A percentile compares a stretch with the other conserved stretches of the same genome.
phyloP scores from a whole-genome alignment of 2,329 filamentous ascomycete species.

The Stenocarpella maydis region DNA sequence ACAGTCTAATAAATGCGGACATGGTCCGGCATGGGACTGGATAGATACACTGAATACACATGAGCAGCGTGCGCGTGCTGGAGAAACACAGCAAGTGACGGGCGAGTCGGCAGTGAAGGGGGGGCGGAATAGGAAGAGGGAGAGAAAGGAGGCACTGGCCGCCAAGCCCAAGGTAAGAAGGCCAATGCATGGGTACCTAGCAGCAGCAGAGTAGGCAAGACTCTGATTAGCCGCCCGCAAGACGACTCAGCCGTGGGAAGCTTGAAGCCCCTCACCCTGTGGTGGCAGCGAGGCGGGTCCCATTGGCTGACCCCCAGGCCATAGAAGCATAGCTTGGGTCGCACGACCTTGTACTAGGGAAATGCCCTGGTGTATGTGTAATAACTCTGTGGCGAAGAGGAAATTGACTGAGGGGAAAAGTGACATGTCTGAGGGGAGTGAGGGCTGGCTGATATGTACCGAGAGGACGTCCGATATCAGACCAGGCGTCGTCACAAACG shows the following conservation, averaged over 20 bases:
- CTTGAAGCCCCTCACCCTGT: slow-evolving; percentile 21
- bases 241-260: slow-evolving; percentile 8
- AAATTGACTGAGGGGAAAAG: not conserved
- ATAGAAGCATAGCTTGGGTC: slow-evolving; percentile 15
- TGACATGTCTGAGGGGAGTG: not conserved
- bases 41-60: no score
- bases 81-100: slow-evolving; percentile 1
- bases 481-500: not conserved
- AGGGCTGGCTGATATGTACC: not conserved
- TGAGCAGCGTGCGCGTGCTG: not conserved
- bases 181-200: slow-evolving; percentile 23
- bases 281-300: not conserved
- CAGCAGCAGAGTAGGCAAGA: slow-evolving; percentile 4
- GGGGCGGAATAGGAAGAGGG: not conserved
- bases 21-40: not conserved
- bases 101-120: not conserved
- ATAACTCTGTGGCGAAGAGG: slow-evolving; percentile 6
- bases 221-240: slow-evolving; percentile 11
- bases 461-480: not conserved
- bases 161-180: slow-evolving; percentile 22
- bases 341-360: slow-evolving; percentile 16
- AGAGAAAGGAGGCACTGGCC: not conserved
- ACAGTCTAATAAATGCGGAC: slow-evolving; percentile 2
- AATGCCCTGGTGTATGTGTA: not conserved
- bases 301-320: slow-evolving; percentile 13